Base-by-base conservation (phyloP, 2,329 filamentous ascomycete species). In the Diaporthe nobilis region DNA sequence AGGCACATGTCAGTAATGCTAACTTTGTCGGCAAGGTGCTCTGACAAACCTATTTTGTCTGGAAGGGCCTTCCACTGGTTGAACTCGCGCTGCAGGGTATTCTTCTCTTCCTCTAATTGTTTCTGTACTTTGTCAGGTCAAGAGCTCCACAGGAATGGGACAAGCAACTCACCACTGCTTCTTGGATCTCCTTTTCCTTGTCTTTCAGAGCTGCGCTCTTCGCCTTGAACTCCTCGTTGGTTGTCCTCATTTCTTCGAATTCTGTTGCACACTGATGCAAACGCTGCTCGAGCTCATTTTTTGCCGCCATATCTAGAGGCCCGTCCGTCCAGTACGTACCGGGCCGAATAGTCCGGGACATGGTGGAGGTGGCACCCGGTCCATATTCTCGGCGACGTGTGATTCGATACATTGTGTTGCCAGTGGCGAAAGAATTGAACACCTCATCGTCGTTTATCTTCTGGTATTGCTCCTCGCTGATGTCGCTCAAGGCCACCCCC, bases 341-440 rank as follows among this genome's bases (percentile, higher is more conserved):
- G 2, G 84, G 84, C 22, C 83, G 86, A 20, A 98, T 85, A 72
- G 86, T 86, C 49, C 87, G 90, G 20, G 94, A 92, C 31, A 88
- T 87, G 1, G 94, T 95, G 1, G 94, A 95, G 65, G 90, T 91
- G 20, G 93, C 95, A 65, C 89, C 86, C 2, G 92, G 90, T 2
- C 95, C 95, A 83, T 98, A 98, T 82, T 98, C 96, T 78, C 87
- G 89, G 65, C 96, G 92, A 22, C 94, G 91, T 8, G 88, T 88
- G 71, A 97, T 89, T 28, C 87, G 88, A 82, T 94, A 96, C 12
- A 84, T 85, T 68, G 92, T 89, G 22, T 85, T 89, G 4, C 92
- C 92, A 34, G 93, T 89, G n/a, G 94, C 91, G 90, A 94, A 98
- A 31, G 87, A 89, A 57, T 84, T 87, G 71, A 98, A 89, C 34